Base-by-base conservation (phyloP, 305 asterid genomes). In the Solanum chacoense region DNA sequence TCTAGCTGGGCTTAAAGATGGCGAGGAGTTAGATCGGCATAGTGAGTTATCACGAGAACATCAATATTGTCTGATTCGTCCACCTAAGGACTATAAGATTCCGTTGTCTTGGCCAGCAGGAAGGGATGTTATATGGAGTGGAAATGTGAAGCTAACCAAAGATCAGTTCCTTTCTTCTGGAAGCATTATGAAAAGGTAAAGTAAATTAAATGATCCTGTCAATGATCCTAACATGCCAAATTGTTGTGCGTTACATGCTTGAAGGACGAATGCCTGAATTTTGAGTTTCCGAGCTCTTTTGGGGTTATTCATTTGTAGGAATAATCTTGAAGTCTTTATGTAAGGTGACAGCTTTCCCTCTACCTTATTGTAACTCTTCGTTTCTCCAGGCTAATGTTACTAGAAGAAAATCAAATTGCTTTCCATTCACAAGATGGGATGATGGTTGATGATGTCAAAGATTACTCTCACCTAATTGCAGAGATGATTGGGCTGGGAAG, bases 91-190 rank as follows among this genome's bases (percentile, higher is more conserved):
- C 88, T 98, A 98, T 87, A 98, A 96, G 93, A 95, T 91, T 89
- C 99, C 99, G 4, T 88, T 98, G 92, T 95, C 93, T 88, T 98
- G 99, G 99, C 99, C 99, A 32, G 89, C 93, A 86, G 98, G 99
- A 89, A 95, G 96, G 92, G 99, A 96, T 93, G 94, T 95, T 79
- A 92, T 95, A 89, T 96, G 99, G 99, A 96, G 98, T 85, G 99
- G 95, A 89, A 97, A 97, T 93, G 98, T 97, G 90, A 97, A 95
- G 94, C 92, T 97, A 88, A 93, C 98, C 92, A 95, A 94, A 93
- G 98, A 96, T 91, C 99, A 98, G 90, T 98, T 98, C 91, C 98
- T 98, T 91, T 96, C 99, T 84, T 98, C 99, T 7, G 99, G 99
- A 81, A 96, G 98, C 94, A 98, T 95, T 97, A 96, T 98, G 28